phyloP scores from a whole-genome alignment of 164 flowering plant species.

The Nymphaea colorata region DNA sequence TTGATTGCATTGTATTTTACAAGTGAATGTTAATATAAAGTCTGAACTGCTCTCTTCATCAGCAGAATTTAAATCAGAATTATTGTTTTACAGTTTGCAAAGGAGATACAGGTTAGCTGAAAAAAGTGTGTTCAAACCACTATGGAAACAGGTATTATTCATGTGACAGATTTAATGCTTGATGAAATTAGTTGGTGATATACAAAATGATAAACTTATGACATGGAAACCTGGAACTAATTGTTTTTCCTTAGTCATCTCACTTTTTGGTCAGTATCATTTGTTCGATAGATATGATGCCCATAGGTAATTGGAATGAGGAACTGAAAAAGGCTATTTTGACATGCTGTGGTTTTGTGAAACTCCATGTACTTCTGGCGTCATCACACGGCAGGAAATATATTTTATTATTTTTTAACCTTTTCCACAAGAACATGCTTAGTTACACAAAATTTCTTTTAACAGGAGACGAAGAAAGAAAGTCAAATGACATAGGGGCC shows the following conservation, averaged over 20 bases:
- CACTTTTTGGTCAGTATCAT: neutral
- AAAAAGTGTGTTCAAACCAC: constrained; percentile 64
- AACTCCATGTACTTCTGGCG: too few relatives aligned
- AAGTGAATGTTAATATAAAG: neutral
- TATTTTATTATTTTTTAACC: too few relatives aligned
- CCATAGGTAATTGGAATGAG: neutral
- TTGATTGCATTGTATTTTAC: neutral
- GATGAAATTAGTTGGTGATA: too few relatives aligned
- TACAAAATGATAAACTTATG: neutral
- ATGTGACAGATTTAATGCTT: neutral
- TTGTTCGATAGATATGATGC: neutral
- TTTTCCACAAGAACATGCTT: too few relatives aligned
- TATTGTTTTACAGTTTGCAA: constrained; percentile 54
- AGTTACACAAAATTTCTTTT: too few relatives aligned
- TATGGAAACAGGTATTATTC: constrained; percentile 82
- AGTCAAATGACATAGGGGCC: too few relatives aligned
- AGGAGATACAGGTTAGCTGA: constrained; percentile 58
- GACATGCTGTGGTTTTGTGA: too few relatives aligned
- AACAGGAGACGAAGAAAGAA: too few relatives aligned
- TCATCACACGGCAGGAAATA: too few relatives aligned
- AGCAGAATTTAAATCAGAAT: neutral
- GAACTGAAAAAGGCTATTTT: neutral
- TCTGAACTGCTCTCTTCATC: neutral
- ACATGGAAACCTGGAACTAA: neutral
- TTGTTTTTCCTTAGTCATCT: neutral